Conservation (phyloP, 495 filamentous ascomycete genomes). For the Hypoxylon fuscum region DNA sequence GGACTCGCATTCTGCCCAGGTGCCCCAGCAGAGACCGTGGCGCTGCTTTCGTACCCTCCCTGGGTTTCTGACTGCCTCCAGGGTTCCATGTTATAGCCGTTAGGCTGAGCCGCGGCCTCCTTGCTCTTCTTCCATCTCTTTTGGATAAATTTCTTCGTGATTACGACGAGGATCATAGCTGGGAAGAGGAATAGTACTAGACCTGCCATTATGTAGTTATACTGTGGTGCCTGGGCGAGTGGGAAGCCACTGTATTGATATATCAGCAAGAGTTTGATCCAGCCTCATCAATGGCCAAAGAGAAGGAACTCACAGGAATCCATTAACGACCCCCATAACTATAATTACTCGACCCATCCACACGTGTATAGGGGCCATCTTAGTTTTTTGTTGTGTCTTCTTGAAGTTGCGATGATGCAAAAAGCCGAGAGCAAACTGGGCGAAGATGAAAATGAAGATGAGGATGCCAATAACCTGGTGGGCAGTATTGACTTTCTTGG, state of each 20-base stretch:
- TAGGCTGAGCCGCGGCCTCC: slow-evolving; percentile 7
- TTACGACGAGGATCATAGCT: slow-evolving; percentile 37
- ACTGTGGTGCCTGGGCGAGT: slow-evolving; percentile 47
- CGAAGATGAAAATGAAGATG: slow-evolving; percentile 56
- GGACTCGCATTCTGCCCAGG: slow-evolving; percentile 28
- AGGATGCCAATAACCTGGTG: slow-evolving; percentile 70
- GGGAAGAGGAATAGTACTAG: slow-evolving; percentile 42
- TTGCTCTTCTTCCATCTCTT: slow-evolving; percentile 30
- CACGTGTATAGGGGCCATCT: slow-evolving; percentile 56
- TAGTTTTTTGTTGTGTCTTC: slow-evolving; percentile 52
- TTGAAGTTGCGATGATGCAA: slow-evolving; percentile 60
- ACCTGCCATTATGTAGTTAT: slow-evolving; percentile 48
- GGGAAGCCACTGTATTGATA: slow-evolving; percentile 46
- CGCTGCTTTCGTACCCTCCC: not conserved
- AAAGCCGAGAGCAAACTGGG: slow-evolving; percentile 59
- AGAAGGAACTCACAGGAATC: slow-evolving; percentile 50
- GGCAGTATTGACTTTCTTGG: slow-evolving; percentile 58
- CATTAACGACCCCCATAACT: slow-evolving; percentile 59
- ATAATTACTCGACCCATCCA: slow-evolving; percentile 64
- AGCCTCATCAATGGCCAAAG: not conserved
- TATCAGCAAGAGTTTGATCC: not conserved
- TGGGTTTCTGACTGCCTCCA: slow-evolving; percentile 29
- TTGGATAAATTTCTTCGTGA: slow-evolving; percentile 30
- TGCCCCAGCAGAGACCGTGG: not conserved
- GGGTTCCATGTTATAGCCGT: slow-evolving; percentile 39